Conservation (phyloP, 495 filamentous ascomycete species). For the Sordaria brevicollis region DNA sequence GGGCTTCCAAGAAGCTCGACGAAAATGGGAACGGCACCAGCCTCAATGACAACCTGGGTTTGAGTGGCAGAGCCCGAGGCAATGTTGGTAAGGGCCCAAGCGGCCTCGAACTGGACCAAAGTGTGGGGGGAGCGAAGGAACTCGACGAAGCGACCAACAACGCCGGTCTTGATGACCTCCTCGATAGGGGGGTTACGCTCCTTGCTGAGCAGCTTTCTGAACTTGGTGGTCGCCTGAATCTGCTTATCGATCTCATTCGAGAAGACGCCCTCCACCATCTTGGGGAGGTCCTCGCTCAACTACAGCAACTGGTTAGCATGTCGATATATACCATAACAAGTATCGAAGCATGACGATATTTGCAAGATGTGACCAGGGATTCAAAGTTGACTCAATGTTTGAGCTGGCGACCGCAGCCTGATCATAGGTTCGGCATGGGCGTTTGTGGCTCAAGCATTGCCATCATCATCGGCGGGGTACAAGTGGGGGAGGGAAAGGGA, state of each 20-base stretch:
- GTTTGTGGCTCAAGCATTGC: background rate
- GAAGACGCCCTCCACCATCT: conserved; percentile 97
- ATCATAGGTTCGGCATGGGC: background rate
- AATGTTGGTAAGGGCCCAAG: conserved; percentile 99
- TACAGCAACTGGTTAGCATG: conserved; percentile 35
- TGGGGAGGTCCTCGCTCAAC: conserved; percentile 94
- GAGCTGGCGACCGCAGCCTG: background rate
- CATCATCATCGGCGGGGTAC: conserved; percentile 4
- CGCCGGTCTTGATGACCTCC: conserved; percentile 97
- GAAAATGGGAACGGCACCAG: conserved; percentile 96
- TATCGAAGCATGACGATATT: background rate
- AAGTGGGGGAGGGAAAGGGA: conserved; percentile 2
- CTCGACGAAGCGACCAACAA: conserved; percentile 93
- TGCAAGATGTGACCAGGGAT: background rate
- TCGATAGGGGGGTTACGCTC: conserved; percentile 99
- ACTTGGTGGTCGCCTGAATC: conserved; percentile 98
- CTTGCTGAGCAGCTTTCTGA: conserved; percentile 94
- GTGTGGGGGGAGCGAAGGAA: conserved; percentile 98
- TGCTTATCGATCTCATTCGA: conserved; percentile 97
- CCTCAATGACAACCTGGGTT: conserved; percentile 98
- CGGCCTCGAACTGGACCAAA: conserved; percentile 97
- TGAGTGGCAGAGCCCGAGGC: conserved; percentile 94
- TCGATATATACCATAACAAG: background rate
- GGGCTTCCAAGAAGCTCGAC: conserved; percentile 90
- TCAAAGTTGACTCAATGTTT: background rate